These are phyloP conservation scores for Sclerotinia sclerotiorum DNA, from an alignment of 2,329 filamentous ascomycete species.

Conservation along the genomic window DNA sequence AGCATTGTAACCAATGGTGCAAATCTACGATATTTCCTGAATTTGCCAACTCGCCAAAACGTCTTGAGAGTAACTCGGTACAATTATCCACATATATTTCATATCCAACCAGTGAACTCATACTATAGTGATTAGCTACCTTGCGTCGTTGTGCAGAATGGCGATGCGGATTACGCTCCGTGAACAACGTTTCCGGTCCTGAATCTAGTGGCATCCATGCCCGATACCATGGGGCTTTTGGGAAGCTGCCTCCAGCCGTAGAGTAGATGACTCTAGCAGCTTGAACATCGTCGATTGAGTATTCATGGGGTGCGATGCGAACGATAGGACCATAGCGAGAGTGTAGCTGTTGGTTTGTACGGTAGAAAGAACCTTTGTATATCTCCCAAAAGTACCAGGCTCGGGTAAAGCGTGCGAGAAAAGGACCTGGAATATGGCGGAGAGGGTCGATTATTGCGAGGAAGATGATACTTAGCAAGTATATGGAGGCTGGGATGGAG, in stretches of 20 bases:
- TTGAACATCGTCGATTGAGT: slow-evolving; percentile 46
- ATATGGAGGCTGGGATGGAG: background rate
- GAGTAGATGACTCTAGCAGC: slow-evolving; percentile 47
- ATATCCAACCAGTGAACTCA: slow-evolving; percentile 50
- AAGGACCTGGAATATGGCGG: slow-evolving; percentile 47
- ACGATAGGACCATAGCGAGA: slow-evolving; percentile 49
- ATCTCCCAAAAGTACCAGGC: slow-evolving; percentile 46
- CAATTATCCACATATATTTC: slow-evolving; percentile 52
- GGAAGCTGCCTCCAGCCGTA: slow-evolving; percentile 38
- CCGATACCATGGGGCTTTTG: slow-evolving; percentile 31
- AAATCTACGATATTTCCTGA: slow-evolving; percentile 42
- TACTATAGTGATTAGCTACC: slow-evolving; percentile 48
- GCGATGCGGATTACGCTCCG: slow-evolving; percentile 41
- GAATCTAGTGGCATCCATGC: slow-evolving; percentile 33
- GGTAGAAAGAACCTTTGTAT: slow-evolving; percentile 28
- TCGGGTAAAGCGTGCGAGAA: slow-evolving; percentile 46
- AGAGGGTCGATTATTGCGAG: slow-evolving; percentile 34
- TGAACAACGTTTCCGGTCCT: slow-evolving; percentile 37
- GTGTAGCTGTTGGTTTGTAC: slow-evolving; percentile 41
- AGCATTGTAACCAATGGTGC: slow-evolving; percentile 48
- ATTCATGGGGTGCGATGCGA: slow-evolving; percentile 51
- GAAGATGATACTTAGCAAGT: slow-evolving; percentile 1
- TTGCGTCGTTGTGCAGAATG: slow-evolving; percentile 45
- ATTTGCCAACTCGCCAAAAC: slow-evolving; percentile 44
- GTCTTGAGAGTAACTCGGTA: slow-evolving; percentile 44